Evolutionary conservation across 768 basidiomycete genomes (phyloP), one percentile per base, ranked within the genome.

Genomic region (Tylopilus sp.): DNA sequence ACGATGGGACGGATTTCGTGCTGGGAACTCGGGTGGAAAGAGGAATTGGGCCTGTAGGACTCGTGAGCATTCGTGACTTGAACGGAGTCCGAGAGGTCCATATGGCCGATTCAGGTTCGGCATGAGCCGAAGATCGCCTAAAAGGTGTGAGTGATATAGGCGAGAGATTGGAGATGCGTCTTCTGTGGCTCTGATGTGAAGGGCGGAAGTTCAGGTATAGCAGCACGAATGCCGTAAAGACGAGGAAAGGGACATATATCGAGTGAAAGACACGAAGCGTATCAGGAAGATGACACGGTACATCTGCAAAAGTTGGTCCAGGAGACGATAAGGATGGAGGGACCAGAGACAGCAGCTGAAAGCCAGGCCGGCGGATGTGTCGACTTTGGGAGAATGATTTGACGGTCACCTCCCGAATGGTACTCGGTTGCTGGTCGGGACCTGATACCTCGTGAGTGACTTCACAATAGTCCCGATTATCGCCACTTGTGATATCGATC

Each of bases 391-490:
- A 87, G 68, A 96, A 93, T 0, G 92, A 88, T 68, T 93, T 95
- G 53, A 96, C 76, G 1, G 92, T 94, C 21, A 93, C 80, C 71
- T 96, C 93, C 43, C 85, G 84, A 40, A 86, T 74, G 3, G 63
- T 53, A 57, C 55, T 56, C 16, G 50, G 48, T 45, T 50, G 61
- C 55, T 54, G 44, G 40, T 67, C 63, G 19, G 60, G 55, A n/a
- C 55, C 60, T 4, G 68, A 63, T 10, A 73, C 57, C 30, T 71
- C 71, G 66, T 90, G 89, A 22, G 70, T 71, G 61, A 86, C 78
- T 59, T 92, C 89, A 63, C 94, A 98, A 62, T 90, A 90, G 70
- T 97, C 94, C 45, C 91, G 88, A 68, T 96, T 90, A 70, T 98
- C 92, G 7, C 86, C 94, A 63, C 89, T 90, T 57, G 12, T 24